Base-by-base conservation (phyloP, 2,329 filamentous ascomycete species). In the Pseudogymnoascus sp. region DNA sequence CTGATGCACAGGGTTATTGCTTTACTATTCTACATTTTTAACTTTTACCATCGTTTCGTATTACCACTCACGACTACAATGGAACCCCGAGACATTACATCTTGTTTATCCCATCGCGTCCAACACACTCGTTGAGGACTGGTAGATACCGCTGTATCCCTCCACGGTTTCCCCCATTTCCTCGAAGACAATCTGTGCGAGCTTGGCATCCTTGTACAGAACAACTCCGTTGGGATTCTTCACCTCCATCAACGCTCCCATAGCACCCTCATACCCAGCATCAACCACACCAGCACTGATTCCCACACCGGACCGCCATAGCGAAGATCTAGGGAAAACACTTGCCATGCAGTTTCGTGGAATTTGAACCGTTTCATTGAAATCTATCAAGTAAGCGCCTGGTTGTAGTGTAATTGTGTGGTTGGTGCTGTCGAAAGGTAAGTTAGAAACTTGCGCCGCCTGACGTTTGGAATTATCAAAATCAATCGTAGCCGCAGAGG, bases 151-250 rank as follows among this genome's bases (percentile, higher is more conserved):
- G 12, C 64, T 71, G 64, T 78, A 78, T 23, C 73, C 74, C 18
- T 74, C 74, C 0, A 76, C 75, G 1, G 56, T 63, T 60, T 75
- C 73, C 2, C 66, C 70, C 73, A 78, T 69, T 64, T 73, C 63
- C 25, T 77, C 69, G 31, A 78, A 75, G 0, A 78, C 75, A 62
- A 79, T 70, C 66, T 79, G 76, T 10, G 73, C 77, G 8, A 79
- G 67, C 61, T 71, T 75, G 0, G 75, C 75, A 64, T 75, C 64
- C 28, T 64, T 68, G 56, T 72, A 66, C 11, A 78, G 62, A 10
- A 70, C 62, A n/a, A 78, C 36, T 0, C 77, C 77, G 16, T 67
- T 38, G 1, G 72, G 72, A 69, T 77, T 77, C 31, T 60, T 37
- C 18, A 60, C 59, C 23, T 60, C 59, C 34, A 60, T 37, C 59